phyloP scores from a whole-genome alignment of 1,284 basidiomycete genomes.

The Prillingera fragicola region DNA sequence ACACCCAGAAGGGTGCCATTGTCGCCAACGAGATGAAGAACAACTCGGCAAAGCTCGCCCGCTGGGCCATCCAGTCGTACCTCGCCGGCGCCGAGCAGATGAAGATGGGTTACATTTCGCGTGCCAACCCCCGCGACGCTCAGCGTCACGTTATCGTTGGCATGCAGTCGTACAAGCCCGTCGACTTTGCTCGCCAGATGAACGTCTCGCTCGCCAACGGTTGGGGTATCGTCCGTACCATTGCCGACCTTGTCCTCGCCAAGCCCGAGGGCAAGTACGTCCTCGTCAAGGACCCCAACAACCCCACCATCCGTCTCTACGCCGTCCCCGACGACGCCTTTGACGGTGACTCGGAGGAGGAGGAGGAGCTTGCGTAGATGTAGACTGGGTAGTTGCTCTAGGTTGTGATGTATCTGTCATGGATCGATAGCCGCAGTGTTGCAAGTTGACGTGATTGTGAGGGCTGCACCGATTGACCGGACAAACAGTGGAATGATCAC shows the following conservation, averaged over 20 bases:
- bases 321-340: constrained; percentile 83
- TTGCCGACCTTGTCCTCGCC: constrained; percentile 87
- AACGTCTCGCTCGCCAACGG: constrained; percentile 94
- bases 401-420: constrained; percentile 9
- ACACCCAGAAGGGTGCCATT: constrained; percentile 93
- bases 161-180: constrained; percentile 88
- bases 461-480: background rate
- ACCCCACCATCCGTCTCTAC: constrained; percentile 89
- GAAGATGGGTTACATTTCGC: constrained; percentile 94
- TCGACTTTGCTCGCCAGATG: constrained; percentile 90
- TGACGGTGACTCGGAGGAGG: constrained; percentile 72
- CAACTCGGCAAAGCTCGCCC: constrained; percentile 95
- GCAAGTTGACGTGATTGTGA: background rate
- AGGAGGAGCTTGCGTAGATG: constrained; percentile 50
- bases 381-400: constrained; percentile 9
- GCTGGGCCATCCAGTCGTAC: constrained; percentile 94
- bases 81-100: constrained; percentile 93
- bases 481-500: too few relatives aligned
- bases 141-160: constrained; percentile 93
- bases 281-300: constrained; percentile 92
- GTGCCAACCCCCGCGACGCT: constrained; percentile 87
- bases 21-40: constrained; percentile 99
- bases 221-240: constrained; percentile 95
- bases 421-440: background rate
- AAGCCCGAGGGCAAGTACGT: constrained; percentile 96